Conservation (phyloP, 345 rosid species). For the Gossypium arboreum region DNA sequence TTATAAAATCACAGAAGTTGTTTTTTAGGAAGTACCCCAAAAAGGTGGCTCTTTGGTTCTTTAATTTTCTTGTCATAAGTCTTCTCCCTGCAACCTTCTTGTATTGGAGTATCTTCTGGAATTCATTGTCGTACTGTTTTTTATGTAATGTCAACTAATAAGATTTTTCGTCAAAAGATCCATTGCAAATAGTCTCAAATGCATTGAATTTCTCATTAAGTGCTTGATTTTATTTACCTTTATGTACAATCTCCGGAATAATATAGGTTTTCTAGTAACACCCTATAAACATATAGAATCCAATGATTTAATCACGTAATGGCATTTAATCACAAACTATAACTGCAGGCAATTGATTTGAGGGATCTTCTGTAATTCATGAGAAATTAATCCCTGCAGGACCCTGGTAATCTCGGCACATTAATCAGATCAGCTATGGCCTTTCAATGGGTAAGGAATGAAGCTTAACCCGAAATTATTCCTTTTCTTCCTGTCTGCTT, state of each 20-base stretch:
- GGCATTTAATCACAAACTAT: slow-evolving; percentile 5
- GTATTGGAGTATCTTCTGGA: not conserved
- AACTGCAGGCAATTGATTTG: slow-evolving; percentile 19
- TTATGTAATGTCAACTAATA: not conserved
- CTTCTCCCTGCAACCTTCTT: not conserved
- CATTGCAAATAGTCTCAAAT: not conserved
- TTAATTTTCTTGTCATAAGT: not conserved
- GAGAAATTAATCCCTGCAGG: slow-evolving; percentile 48
- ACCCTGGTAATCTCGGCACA: slow-evolving; percentile 93
- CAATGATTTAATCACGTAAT: slow-evolving; percentile 2
- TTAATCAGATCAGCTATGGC: slow-evolving; percentile 85
- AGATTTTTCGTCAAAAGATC: not conserved
- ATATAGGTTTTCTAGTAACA: not conserved
- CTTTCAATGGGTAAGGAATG: slow-evolving; percentile 74
- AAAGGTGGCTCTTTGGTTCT: not conserved
- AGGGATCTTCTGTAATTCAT: slow-evolving; percentile 19
- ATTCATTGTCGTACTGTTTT: not conserved
- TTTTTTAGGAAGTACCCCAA: not conserved
- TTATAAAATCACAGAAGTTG: not conserved
- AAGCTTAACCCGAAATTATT: not conserved
- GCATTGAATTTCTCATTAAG: too few relatives aligned
- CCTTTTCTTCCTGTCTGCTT: not conserved
- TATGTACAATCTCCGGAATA: not conserved
- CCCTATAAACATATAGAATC: slow-evolving; percentile 10
- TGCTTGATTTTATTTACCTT: not conserved